phyloP scores from a whole-genome alignment of 108 stramenopile species.

The Nitzschia inconspicua region DNA sequence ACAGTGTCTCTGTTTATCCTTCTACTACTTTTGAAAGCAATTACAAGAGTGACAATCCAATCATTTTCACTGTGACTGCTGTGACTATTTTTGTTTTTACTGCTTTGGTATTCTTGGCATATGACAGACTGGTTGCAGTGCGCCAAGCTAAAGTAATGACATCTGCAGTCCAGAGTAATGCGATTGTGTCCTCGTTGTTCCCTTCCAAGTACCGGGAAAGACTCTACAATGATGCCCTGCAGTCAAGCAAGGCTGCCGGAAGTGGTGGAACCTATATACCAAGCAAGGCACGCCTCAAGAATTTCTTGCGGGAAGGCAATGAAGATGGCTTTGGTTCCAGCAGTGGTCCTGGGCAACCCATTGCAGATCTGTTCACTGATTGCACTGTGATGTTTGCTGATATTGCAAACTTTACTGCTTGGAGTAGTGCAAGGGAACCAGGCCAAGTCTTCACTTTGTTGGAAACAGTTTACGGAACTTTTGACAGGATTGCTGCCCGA shows the following conservation, averaged over 20 bases:
- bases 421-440: slow-evolving; percentile 5
- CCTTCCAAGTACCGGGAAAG: slow-evolving; percentile 54
- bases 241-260: slow-evolving; percentile 3
- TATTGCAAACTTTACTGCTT: slow-evolving; percentile 4
- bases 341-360: background rate
- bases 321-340: too few relatives aligned
- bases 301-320: background rate
- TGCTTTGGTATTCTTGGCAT: slow-evolving; percentile 1
- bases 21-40: slow-evolving; percentile 1
- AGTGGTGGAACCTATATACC: background rate
- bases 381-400: slow-evolving; percentile 7
- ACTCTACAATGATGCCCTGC: slow-evolving; percentile 20
- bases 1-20: slow-evolving; percentile 15
- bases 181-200: slow-evolving; percentile 55
- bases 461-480: slow-evolving; percentile 27
- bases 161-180: slow-evolving; percentile 23
- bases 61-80: background rate
- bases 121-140: slow-evolving; percentile 2
- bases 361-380: slow-evolving; percentile 9
- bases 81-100: slow-evolving; percentile 6
- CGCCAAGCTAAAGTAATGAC: slow-evolving; percentile 16
- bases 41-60: slow-evolving; percentile 1
- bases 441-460: slow-evolving; percentile 10
- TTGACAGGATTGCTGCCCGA: slow-evolving; percentile 35
- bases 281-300: slow-evolving; percentile 3